Evolutionary conservation across 73 alveolate genomes (phyloP).

Genomic region (Symbiodinium natans): DNA sequence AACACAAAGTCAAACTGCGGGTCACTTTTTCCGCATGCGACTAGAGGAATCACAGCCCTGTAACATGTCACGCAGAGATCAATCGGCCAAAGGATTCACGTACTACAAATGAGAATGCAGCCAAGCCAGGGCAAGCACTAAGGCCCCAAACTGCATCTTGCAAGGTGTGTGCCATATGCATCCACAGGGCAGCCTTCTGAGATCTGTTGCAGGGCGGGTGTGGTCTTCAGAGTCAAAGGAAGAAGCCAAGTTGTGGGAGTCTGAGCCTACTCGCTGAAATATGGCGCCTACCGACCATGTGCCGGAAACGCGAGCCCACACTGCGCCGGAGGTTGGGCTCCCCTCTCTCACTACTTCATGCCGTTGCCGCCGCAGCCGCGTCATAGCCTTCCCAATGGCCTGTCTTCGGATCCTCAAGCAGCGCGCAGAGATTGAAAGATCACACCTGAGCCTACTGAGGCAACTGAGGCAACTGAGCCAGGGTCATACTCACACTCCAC

Average conservation of each 20-base stretch:
- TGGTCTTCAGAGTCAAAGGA: slow-evolving; percentile 14
- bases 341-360: background rate
- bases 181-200: background rate
- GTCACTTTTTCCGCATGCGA: background rate
- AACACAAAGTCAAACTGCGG: too few relatives aligned
- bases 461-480: too few relatives aligned
- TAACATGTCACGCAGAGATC: background rate
- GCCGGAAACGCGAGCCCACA: slow-evolving; percentile 1
- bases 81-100: background rate
- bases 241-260: background rate
- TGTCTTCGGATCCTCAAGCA: slow-evolving; percentile 74
- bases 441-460: too few relatives aligned
- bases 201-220: slow-evolving; percentile 6
- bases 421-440: background rate
- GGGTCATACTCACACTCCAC: slow-evolving; percentile 73
- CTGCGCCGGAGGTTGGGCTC: background rate
- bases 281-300: background rate
- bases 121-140: too few relatives aligned
- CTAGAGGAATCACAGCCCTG: slow-evolving; percentile 10
- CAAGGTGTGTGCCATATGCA: background rate
- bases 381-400: slow-evolving; percentile 91
- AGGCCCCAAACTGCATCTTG: background rate
- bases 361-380: slow-evolving; percentile 29
- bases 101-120: background rate
- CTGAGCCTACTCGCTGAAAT: background rate